Evolutionary conservation across 2,329 filamentous ascomycete species (phyloP).

Genomic region (Botrytis fragariae): DNA sequence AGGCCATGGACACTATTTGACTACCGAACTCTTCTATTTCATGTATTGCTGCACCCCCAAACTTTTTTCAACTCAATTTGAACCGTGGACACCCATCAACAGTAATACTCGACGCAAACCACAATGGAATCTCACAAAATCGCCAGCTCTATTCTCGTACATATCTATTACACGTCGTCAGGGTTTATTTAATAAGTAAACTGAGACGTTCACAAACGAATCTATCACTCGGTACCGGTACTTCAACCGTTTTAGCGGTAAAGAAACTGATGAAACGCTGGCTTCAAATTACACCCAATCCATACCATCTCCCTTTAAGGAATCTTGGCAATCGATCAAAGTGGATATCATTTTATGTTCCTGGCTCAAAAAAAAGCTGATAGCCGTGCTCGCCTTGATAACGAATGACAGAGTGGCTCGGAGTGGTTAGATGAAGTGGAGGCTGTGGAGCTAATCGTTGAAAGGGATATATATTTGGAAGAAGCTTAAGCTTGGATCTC

Average conservation of each 20-base stretch:
- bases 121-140: not conserved
- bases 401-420: not conserved
- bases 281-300: not conserved
- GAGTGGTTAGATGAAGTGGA: not conserved
- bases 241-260: not conserved
- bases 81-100: not conserved
- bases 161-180: not conserved
- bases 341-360: not conserved
- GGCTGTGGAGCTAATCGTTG: not conserved
- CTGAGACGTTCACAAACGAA: not conserved
- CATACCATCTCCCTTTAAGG: not conserved
- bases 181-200: not conserved
- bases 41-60: not conserved
- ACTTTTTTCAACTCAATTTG: not conserved
- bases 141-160: not conserved
- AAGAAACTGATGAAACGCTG: not conserved
- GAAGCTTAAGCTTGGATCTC: conserved; percentile 4
- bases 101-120: not conserved
- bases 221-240: not conserved
- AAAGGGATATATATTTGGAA: not conserved
- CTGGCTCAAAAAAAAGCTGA: not conserved
- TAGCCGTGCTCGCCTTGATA: not conserved
- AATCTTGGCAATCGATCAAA: not conserved
- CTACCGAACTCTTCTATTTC: not conserved
- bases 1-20: not conserved